Base-by-base conservation (phyloP, 768 basidiomycete species). In the Zangia roseola region DNA sequence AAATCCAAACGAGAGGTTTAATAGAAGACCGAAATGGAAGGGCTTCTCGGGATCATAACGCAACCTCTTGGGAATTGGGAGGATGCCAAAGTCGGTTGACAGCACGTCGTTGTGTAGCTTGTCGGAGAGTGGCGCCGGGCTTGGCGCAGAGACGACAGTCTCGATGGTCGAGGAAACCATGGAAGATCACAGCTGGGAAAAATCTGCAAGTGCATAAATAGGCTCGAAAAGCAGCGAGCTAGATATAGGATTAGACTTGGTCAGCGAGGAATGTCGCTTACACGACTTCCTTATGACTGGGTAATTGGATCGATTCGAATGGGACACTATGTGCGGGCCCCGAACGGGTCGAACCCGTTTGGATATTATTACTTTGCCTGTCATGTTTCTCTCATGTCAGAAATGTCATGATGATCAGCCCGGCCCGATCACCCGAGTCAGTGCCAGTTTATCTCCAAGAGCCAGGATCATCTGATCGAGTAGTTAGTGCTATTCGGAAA, bases 1-100 rank as follows among this genome's bases (percentile, higher is more conserved):
- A 52, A 82, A 71, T 16, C 83, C 87, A 58, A 89, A 88, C 0
- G 79, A 71, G 10, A 73, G 56, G 51, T 86, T 86, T 30, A 83
- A 60, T 37, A 75, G 28, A 10, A 79, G 42, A 4, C 79, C 78
- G 54, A 84, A 83, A 47, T 77, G 68, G 31, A 76, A 76, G 1
- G 80, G 78, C 16, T 68, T 74, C 5, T 71, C 54, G 12, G 78
- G 73, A 58, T 82, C 65, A 52, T 82, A 81, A 42, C 74, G 78
- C 5, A 84, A 66, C 31, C 71, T 63, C 53, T 65, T 69, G 0
- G 87, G 86, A 25, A 88, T 84, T 0, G 84, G 84, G 8, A 88
- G 53, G 50, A 88, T 69, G 13, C 79, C 77, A 58, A 86, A 82
- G 56, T 88, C 84, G 42, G 65, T 75, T 2, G 55, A 43, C 1